Base-by-base conservation (phyloP, 768 basidiomycete species). In the Gymnopilus junonius region DNA sequence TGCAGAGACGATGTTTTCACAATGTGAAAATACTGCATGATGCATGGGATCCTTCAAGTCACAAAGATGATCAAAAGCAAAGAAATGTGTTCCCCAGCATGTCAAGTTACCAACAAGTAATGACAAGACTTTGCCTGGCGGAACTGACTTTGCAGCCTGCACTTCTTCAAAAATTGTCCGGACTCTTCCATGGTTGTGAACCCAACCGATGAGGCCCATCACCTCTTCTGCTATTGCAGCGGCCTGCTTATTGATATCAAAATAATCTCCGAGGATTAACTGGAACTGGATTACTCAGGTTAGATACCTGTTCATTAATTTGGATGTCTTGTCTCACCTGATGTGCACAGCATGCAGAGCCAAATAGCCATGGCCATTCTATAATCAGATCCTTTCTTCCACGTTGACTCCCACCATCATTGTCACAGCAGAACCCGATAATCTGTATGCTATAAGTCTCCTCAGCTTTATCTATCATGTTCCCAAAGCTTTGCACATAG, bases 81-180 rank as follows among this genome's bases (percentile, higher is more conserved):
- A 58, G n/a, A 68, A 72, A 53, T 74, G 72, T 2, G 72, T 76
- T 1, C 65, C 70, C 73, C 71, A 76, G 20, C 64, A 62, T 0
- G 72, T 76, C 55, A 74, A 62, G 58, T 76, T 74, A 6, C 69
- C 70, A 37, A 70, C 61, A n/a, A 75, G 65, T 51, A 69, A 72
- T 12, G 68, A 53, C 17, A 74, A 65, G 34, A 71, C 63, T 32
- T 66, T 69, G 7, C 66, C 66, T 15, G 58, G 43, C 53, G 64
- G 66, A 55, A 56, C 69, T 54, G 43, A 45, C 5, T 6, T 8
- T 45, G 58, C 59, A 2, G 60, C 53, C 46, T 75, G 72, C 2
- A 35, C 29, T 1, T 67, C 59, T 43, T 75, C 58, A 37, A 75
- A 73, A n/a, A n/a, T 50, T 23, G 67, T 60, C 20, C 65, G 61